These are phyloP conservation scores for Wickerhamiella qilinensis DNA, from an alignment of 805 yeast genomes.

Conservation along the genomic window DNA sequence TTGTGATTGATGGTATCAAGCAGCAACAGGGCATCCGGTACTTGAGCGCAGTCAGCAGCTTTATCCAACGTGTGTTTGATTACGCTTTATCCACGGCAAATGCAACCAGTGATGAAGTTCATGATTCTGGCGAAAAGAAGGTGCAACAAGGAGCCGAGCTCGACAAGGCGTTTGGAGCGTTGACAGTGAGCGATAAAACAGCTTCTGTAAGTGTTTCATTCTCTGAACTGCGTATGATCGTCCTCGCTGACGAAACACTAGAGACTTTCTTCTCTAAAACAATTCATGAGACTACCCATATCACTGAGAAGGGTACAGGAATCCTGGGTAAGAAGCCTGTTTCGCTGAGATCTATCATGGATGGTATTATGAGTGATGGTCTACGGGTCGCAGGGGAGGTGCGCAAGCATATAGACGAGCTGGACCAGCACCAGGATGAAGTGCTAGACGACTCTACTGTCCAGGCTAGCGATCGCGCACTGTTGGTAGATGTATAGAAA, in stretches of 20 bases:
- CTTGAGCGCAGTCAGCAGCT: constrained; percentile 71
- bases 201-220: constrained; percentile 36
- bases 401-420: constrained; percentile 63
- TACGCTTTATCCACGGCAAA: not conserved
- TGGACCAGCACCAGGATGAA: constrained; percentile 19
- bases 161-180: constrained; percentile 28
- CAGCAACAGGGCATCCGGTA: constrained; percentile 35
- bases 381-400: constrained; percentile 81
- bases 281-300: constrained; percentile 49
- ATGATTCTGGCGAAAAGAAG: not conserved
- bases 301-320: constrained; percentile 32
- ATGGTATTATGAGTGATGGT: constrained; percentile 83
- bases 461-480: constrained; percentile 20
- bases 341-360: constrained; percentile 68
- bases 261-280: constrained; percentile 68
- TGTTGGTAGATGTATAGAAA: constrained; percentile 16
- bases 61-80: constrained; percentile 76
- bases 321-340: constrained; percentile 28
- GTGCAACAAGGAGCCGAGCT: constrained; percentile 1
- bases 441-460: constrained; percentile 16
- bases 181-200: constrained; percentile 68
- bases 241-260: constrained; percentile 84
- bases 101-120: not conserved
- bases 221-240: constrained; percentile 87
- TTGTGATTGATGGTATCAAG: not conserved